Evolutionary conservation across 495 filamentous ascomycete genomes (phyloP), one percentile per base, ranked within the genome.

Genomic region (Hypoxylon trugodes): DNA sequence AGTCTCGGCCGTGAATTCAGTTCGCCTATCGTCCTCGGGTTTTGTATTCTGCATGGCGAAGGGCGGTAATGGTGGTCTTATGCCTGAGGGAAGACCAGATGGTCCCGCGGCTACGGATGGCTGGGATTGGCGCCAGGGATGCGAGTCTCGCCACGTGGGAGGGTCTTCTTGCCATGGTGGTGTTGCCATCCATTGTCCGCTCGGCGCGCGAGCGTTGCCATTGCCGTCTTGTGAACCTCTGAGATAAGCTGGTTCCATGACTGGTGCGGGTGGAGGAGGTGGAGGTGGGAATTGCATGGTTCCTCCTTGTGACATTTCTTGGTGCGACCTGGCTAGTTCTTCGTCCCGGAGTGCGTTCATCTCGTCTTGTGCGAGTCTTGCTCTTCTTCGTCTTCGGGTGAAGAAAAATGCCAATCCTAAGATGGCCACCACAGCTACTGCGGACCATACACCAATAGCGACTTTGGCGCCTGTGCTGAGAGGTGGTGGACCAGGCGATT

Each of bases 111-210:
- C 22, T 9, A 63, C 54, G 19, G 65, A 55, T 9, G 59, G 53
- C 41, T 54, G 58, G 3, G 65, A 68, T 15, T 58, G 53, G 15
- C 65, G 5, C 65, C 65, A 68, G 2, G 65, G 65, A 13, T 68
- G 65, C 28, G 65, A 55, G 47, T 68, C 65, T 1, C 65, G 65
- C 65, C 65, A 68, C 12, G 64, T 67, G 25, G 64, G 64, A 5
- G 57, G 38, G 3, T 57, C 52, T 5, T 67, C 64, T 8, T 67
- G 64, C 64, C 64, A 67, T 7, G 64, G 64, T 26, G 64, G 64
- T 40, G 47, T 62, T 33, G 64, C 25, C 48, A 67, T 54, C 64
- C 64, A 67, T 5, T 62, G 58, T 2, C 64, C 64, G 15, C 63
- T 66, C 1, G 50, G 63, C n/a, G 45, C 21, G 9, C 63, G 63